Conservation (phyloP, 495 filamentous ascomycete genomes). For the Aspergillus diversus region DNA sequence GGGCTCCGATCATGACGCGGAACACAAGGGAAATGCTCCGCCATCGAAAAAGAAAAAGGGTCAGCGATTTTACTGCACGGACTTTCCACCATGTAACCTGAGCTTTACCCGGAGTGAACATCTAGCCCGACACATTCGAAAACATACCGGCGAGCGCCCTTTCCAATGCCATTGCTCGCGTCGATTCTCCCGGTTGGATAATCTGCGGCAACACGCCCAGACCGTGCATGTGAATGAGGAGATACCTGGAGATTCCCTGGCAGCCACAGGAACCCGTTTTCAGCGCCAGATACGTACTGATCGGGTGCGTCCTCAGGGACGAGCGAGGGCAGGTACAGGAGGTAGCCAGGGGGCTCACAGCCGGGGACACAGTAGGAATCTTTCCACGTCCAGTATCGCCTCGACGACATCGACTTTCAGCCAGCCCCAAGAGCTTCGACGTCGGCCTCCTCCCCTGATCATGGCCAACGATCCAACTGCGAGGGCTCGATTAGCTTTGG, state of each 20-base stretch:
- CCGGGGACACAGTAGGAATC: conserved; percentile 79
- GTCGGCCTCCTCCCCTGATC: conserved; percentile 78
- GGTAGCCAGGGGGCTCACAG: conserved; percentile 67
- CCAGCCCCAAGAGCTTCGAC: conserved; percentile 60
- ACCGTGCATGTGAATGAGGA: conserved; percentile 98
- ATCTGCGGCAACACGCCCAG: conserved; percentile 94
- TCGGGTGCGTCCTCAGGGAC: conserved; percentile 71
- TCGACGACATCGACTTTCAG: conserved; percentile 75
- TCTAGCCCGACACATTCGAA: conserved; percentile 91
- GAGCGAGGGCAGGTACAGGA: conserved; percentile 75
- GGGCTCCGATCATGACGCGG: conserved; percentile 72
- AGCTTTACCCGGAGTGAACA: conserved; percentile 98
- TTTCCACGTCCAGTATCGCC: conserved; percentile 83
- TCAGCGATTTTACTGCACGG: conserved; percentile 95
- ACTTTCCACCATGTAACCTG: conserved; percentile 90
- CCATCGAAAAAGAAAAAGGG: conserved; percentile 93
- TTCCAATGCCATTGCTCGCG: conserved; percentile 97
- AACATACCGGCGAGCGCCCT: conserved; percentile 96
- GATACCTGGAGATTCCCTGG: conserved; percentile 89
- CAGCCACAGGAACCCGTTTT: conserved; percentile 90
- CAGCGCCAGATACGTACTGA: conserved; percentile 91
- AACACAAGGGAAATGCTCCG: conserved; percentile 56
- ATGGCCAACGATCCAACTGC: conserved; percentile 75
- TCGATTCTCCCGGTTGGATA: conserved; percentile 95
- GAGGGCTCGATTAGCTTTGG: conserved; percentile 25